Conservation (phyloP, 345 rosid genomes). For the Eucalyptus pauciflora region DNA sequence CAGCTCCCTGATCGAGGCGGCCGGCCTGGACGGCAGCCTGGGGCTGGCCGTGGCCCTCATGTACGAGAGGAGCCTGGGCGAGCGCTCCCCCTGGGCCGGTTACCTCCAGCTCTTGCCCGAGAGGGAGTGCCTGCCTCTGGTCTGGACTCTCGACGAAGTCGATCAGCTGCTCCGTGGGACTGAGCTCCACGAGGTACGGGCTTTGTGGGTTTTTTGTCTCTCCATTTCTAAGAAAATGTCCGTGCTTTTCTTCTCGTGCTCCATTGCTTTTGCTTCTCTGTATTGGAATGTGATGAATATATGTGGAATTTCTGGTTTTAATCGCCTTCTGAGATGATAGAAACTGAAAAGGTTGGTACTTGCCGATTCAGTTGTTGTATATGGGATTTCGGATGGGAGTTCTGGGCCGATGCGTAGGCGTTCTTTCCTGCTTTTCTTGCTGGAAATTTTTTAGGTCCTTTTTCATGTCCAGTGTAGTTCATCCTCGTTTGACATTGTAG, state of each 20-base stretch:
- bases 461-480: not conserved
- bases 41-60: slow-evolving; percentile 69
- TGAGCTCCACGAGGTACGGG: slow-evolving; percentile 73
- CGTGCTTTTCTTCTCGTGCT: not conserved
- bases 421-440: not conserved
- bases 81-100: slow-evolving; percentile 66
- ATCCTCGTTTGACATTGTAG: not conserved
- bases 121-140: slow-evolving; percentile 47
- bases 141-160: slow-evolving; percentile 54
- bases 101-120: slow-evolving; percentile 66
- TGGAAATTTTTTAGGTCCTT: not conserved
- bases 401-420: not conserved
- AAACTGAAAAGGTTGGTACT: not conserved
- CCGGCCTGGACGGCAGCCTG: slow-evolving; percentile 52
- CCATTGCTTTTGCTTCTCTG: not conserved
- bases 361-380: not conserved
- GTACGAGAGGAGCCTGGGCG: slow-evolving; percentile 71
- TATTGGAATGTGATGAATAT: not conserved
- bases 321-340: not conserved
- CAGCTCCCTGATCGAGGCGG: slow-evolving; percentile 30
- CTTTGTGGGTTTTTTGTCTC: not conserved
- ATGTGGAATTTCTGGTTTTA: not conserved
- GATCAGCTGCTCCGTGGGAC: slow-evolving; percentile 65
- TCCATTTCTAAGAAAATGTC: not conserved
- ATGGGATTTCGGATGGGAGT: not conserved